Evolutionary conservation across 1,284 basidiomycete species (phyloP), one percentile per base, ranked within the genome.

Genomic region (Spongiforma sp.): DNA sequence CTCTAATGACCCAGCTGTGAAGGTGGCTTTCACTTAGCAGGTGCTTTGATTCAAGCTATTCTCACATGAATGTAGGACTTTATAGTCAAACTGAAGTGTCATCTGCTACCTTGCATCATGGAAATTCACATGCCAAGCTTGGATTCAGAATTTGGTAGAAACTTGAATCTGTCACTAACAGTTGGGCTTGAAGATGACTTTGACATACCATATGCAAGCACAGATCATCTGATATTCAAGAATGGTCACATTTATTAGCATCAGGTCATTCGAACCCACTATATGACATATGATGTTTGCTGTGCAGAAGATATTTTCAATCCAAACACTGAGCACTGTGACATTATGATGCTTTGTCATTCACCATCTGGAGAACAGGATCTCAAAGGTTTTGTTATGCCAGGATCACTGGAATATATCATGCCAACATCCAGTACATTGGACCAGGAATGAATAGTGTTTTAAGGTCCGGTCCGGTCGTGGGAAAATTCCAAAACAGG

Each of bases 211-310:
- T 21, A 46, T 0, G 32, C 41, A 28, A 46, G 21, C 12, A 17
- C 32, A 33, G 57, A 58, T 46, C 57, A 39, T 3, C 30, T 65
- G 8, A 11, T 65, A 24, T 37, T 65, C 33, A 56, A 53, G 50
- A 53, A 53, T 7, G 15, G 53, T 34, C 32, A 24, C 24, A 55
- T 55, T 55, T 36, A 55, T 55, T n/a, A 55, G 26, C 53, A 55
- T 55, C 53, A 55, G 9, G 59, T 55, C 5, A 32, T 55, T 24
- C 53, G 33, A 33, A 55, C 5, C 33, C 5, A 55, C 33, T 55
- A 55, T 15, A 55, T 24, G 53, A 55, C 33, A 19, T 55, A 55
- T 24, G 53, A 55, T 55, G 33, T 55, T 55, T 33, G 33, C 9
- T n/a, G 53, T 36, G 53, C 53, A 34, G 53, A 55, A 55, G 32